Base-by-base conservation (phyloP, 2,329 filamentous ascomycete genomes). In the Mariannaea sp. region DNA sequence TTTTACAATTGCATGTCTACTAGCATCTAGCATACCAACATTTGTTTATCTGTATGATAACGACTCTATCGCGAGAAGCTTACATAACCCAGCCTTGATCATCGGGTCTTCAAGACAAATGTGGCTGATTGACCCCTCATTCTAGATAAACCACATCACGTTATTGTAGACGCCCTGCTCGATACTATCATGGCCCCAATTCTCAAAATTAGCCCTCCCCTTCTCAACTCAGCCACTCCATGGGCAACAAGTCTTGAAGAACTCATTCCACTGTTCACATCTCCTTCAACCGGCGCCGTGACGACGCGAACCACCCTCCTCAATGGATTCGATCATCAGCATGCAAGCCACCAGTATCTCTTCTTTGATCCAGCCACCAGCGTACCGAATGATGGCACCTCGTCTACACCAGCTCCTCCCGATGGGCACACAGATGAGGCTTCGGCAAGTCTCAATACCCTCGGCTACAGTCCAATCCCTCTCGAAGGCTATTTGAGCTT, bases 201-300 rank as follows among this genome's bases (percentile, higher is more conserved):
- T 7, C 68, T 88, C 8, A 44, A 60, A 7, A 83, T 91, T 55
- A 62, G 75, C 36, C 87, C 87, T 1, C 87, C 87, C 0, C 75
- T 93, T 6, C 75, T 92, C 59, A 92, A 92, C 72, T 88, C 88
- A 1, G 83, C 89, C 24, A 87, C 83, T 43, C 89, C 89, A 0
- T 92, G 88, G 88, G 88, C 88, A 20, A 90, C 87, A 0, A 83
- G 80, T 3, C 70, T 80, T 5, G 75, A 80, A 4, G 82, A 92
- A 58, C 79, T 92, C 4, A 69, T 74, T 32, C 71, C 72, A 2
- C 80, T 92, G 6, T 88, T 88, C 65, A 68, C 74, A 24, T 85
- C 77, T 43, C 75, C 80, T 0, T 74, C 81, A 47, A 91, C 86
- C 0, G 89, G 89, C 54, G 89, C 88, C 12, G 82, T 92, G 26